Evolutionary conservation across 768 basidiomycete genomes (phyloP).

Genomic region (Hypholoma fasciculare): DNA sequence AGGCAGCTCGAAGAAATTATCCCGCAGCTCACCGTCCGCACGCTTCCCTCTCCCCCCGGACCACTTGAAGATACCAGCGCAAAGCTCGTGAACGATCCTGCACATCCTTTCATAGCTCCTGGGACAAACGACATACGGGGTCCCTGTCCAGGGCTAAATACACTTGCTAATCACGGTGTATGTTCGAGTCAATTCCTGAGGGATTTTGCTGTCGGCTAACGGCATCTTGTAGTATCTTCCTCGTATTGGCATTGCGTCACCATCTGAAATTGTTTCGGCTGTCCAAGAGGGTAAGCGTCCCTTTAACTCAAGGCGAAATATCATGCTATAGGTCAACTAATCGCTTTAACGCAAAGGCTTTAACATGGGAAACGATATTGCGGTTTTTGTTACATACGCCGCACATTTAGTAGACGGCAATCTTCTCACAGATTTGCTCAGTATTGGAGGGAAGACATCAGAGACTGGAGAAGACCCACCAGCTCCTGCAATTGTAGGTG

Average conservation of each 20-base stretch:
- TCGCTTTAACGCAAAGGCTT: slow-evolving; percentile 7
- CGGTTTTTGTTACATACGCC: slow-evolving; percentile 12
- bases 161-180: slow-evolving; percentile 4
- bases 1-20: slow-evolving; percentile 4
- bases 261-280: slow-evolving; percentile 13
- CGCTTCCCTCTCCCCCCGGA: background rate
- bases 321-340: background rate
- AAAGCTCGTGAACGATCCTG: slow-evolving; percentile 1
- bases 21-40: slow-evolving; percentile 1
- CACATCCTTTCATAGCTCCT: background rate
- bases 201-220: too few relatives aligned
- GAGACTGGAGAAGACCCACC: slow-evolving; percentile 21
- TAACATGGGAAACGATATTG: slow-evolving; percentile 19
- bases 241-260: slow-evolving; percentile 13
- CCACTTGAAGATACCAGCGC: slow-evolving; percentile 1
- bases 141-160: slow-evolving; percentile 5
- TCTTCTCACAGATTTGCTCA: slow-evolving; percentile 19
- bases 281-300: slow-evolving; percentile 15
- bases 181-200: background rate
- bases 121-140: slow-evolving; percentile 1
- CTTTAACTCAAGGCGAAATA: too few relatives aligned
- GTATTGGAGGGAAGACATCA: slow-evolving; percentile 20
- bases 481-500: slow-evolving; percentile 20
- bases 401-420: slow-evolving; percentile 23
- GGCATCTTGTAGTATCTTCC: slow-evolving; percentile 11